Base-by-base conservation (phyloP, 2,329 filamentous ascomycete genomes). In the Epicoccum sorghinum region DNA sequence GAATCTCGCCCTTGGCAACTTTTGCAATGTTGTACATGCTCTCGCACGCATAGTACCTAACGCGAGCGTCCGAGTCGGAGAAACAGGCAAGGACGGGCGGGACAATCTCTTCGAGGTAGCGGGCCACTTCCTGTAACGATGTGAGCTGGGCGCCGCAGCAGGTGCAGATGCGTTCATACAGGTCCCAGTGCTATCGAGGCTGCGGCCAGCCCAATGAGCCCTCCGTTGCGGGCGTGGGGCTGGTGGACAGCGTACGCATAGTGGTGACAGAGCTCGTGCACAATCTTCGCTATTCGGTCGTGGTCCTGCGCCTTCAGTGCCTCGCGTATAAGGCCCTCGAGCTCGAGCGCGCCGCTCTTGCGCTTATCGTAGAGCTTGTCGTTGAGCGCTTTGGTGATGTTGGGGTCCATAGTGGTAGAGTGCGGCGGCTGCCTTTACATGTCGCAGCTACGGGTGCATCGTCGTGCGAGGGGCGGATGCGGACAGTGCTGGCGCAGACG, bases 11-110 rank as follows among this genome's bases (percentile, higher is more conserved):
- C 77, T 99, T 99, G 57, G 93, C 95, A 42, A 99, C 95, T 78
- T 99, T 99, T 70, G 95, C 93, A 71, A 99, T 99, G 77, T 99
- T 99, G 79, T 99, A 99, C 95, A 99, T 99, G 75, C 93, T 96
- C 80, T 99, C 95, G 78, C 95, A 99, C 23, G 95, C 95, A 78
- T 99, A 99, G 76, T 99, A 99, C 61, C 95, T 86, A 29, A 98
- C 95, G 54, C 95, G 86, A 25, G 95, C 93, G 88, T 99, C 95
- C 79, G 98, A 95, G 66, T 99, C 96, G 53, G 90, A 91, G 77
- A 99, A 99, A 80, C 96, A 99, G 47, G 95, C 95, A 40, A 99
- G 83, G 4, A 99, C 95, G 3, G 96, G 96, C 40, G 93, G 93
- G 0, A 99, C 93, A 65, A 99, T 98, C 66, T 93, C 89, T 71